Evolutionary conservation across 306 rosid species (phyloP).

Genomic region (Cucurbita ficifolia): DNA sequence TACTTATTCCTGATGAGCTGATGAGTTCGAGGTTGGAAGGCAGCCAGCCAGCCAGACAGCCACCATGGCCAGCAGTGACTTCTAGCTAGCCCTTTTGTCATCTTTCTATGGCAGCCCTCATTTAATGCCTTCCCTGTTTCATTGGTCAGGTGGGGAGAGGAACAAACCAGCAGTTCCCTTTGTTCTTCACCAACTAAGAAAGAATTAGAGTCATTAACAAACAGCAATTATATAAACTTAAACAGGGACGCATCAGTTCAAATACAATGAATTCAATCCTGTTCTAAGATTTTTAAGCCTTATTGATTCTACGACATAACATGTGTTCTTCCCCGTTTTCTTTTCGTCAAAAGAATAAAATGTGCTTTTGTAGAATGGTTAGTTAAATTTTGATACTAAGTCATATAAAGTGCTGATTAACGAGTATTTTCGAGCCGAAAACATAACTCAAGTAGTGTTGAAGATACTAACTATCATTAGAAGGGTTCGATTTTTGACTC

Average conservation of each 20-base stretch:
- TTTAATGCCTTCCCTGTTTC: neutral
- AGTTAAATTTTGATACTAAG: no score
- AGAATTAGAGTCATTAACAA: neutral
- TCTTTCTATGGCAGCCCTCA: neutral
- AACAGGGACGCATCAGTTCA: neutral
- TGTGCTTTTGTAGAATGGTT: no score
- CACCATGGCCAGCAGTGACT: neutral
- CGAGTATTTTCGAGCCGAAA: no score
- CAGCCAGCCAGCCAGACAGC: neutral
- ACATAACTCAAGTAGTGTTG: no score
- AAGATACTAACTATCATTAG: no score
- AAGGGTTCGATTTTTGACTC: no score
- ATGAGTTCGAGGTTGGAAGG: neutral
- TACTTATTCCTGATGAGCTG: neutral
- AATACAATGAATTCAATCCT: conserved; percentile 1
- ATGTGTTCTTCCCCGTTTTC: neutral
- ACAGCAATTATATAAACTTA: neutral
- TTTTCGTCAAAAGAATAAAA: no score
- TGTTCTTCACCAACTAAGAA: neutral
- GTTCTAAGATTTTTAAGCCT: neutral
- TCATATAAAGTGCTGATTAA: no score
- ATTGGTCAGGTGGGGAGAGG: neutral
- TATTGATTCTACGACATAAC: neutral
- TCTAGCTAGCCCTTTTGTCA: neutral
- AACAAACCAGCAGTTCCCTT: neutral